Evolutionary conservation across 306 rosid species (phyloP), one percentile per base, ranked within the genome.

Genomic region (Macrotyloma uniflorum): DNA sequence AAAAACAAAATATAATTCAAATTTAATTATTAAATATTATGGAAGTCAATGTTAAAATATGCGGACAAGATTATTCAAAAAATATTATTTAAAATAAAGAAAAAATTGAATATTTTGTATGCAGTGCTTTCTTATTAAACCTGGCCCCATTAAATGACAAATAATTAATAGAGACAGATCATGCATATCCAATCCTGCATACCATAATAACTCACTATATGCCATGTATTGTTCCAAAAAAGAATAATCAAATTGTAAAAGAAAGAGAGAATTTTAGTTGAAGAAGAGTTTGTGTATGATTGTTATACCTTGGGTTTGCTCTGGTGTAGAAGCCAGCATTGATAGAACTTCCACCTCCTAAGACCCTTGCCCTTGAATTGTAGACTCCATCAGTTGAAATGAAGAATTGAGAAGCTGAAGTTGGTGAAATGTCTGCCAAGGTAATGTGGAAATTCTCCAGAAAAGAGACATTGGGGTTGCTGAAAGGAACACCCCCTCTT

Each of bases 251-350:
- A 78, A 82, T 85, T 84, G 5, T 19, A 23, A 10, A 53, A 85
- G 62, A n/a, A 83, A 74, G 16, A 13, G 78, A 28, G 22, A 1
- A 47, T 12, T 62, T 43, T 7, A n/a, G 47, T 49, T 40, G 12
- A 70, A 47, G 50, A 20, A 2, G 8, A 18, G 26, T n/a, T 49
- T 10, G 19, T 0, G 19, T 51, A 8, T n/a, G 4, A 51, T 51
- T 19, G 19, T 68, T 79, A 8, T 38, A 94, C 97, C 94, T 84
- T 74, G 88, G 9, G 70, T 80, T 82, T 59, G 98, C 98, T 84
- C 98, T 85, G 4, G 97, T 92, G 83, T 94, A 94, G 90, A 94
- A 94, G 43, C 98, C 98, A 82, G 98, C 98, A 85, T 94, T 94
- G 77, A 94, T 92, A 83, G 82, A 24, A 65, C 82, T 80, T 0